These are phyloP conservation scores for Colletotrichum tofieldiae DNA, from an alignment of 2,329 filamentous ascomycete genomes.

Conservation along the genomic window DNA sequence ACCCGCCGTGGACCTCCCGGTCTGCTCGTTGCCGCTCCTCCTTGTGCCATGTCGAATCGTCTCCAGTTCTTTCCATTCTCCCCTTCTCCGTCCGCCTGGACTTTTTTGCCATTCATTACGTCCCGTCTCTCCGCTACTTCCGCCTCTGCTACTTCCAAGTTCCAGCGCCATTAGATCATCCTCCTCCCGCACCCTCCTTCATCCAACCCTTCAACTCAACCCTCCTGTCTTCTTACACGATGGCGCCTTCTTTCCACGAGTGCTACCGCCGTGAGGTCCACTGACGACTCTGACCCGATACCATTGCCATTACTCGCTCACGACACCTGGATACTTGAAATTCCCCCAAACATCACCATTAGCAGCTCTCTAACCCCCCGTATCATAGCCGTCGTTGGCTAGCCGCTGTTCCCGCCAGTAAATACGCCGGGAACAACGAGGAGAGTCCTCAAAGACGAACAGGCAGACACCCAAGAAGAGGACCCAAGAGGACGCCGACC, in stretches of 20 bases:
- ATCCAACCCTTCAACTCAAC: constrained; percentile 10
- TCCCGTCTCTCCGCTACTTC: constrained; percentile 38
- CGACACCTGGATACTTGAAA: constrained; percentile 4
- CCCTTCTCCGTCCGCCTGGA: constrained; percentile 6
- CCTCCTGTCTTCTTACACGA: constrained; percentile 21
- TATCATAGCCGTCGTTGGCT: not conserved
- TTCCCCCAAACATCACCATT: constrained; percentile 8
- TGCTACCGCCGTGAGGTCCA: constrained; percentile 37
- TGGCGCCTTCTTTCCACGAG: constrained; percentile 32
- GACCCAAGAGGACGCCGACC: not conserved
- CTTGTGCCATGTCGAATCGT: not conserved
- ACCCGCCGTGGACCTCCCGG: constrained; percentile 27
- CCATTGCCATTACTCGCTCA: not conserved
- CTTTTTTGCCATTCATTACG: constrained; percentile 37
- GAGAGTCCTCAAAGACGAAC: not conserved
- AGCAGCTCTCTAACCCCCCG: not conserved
- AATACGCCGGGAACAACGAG: not conserved
- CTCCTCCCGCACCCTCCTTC: constrained; percentile 18
- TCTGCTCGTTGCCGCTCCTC: constrained; percentile 7
- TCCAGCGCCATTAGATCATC: constrained; percentile 35
- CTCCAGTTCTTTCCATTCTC: constrained; percentile 25
- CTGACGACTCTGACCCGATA: constrained; percentile 10
- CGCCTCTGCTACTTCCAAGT: constrained; percentile 28
- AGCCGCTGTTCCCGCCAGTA: too few relatives aligned
- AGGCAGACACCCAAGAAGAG: not conserved